Conservation (phyloP, 2,329 filamentous ascomycete species). For the Claviceps paspali region DNA sequence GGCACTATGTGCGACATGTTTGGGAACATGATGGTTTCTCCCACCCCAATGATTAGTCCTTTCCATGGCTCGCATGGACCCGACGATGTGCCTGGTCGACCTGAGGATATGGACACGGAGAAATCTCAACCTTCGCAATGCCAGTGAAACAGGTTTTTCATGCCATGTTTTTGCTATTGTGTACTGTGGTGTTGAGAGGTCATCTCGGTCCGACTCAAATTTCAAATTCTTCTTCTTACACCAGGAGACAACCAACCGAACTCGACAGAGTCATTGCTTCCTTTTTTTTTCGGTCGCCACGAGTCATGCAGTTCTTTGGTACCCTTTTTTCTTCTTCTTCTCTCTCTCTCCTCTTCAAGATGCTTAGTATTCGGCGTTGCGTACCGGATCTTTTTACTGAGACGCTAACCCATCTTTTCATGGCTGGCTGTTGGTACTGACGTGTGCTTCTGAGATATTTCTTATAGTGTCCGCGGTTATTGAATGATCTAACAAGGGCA, state of each 20-base stretch:
- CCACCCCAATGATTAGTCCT: slow-evolving; percentile 10
- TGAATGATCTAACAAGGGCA: neutral
- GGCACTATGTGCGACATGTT: slow-evolving; percentile 10
- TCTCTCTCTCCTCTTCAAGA: neutral
- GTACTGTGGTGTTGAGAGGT: too few species aligned
- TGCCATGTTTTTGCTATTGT: neutral
- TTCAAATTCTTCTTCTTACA: neutral
- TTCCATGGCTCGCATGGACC: slow-evolving; percentile 1
- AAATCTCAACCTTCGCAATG: neutral
- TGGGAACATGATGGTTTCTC: slow-evolving; percentile 9
- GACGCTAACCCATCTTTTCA: neutral
- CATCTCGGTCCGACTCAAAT: neutral
- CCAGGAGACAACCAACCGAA: too few species aligned
- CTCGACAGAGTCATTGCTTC: too few species aligned
- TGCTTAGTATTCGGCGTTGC: neutral
- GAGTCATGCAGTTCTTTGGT: neutral
- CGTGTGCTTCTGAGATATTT: neutral
- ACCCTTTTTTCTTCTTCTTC: too few species aligned
- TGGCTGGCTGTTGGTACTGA: neutral
- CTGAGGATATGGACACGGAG: neutral
- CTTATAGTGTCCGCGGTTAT: neutral
- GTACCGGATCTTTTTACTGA: too few species aligned
- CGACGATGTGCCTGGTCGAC: neutral
- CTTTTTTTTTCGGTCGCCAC: neutral
- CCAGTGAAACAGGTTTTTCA: neutral